Evolutionary conservation across 805 yeast species (phyloP).

Genomic region (Teunomyces panamensis): DNA sequence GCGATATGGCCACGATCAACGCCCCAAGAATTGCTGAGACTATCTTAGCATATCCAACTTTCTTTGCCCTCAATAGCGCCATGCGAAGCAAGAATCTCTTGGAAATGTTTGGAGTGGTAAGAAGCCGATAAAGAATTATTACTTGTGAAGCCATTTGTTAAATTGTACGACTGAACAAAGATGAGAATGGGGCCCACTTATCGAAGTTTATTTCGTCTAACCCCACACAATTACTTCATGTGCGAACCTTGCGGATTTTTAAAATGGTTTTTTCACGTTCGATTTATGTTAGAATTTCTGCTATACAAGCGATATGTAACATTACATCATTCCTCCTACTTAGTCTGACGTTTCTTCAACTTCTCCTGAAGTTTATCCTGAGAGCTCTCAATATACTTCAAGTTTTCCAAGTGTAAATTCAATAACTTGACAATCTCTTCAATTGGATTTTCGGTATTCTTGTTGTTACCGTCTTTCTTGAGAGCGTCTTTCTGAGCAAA

Average conservation of each 20-base stretch:
- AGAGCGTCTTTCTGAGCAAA: constrained; percentile 22
- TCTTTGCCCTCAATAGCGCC: constrained; percentile 32
- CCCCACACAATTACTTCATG: constrained; percentile 1
- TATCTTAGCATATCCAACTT: constrained; percentile 33
- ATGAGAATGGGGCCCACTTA: neutral
- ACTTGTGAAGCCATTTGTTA: neutral
- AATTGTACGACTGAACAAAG: neutral
- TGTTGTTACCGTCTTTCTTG: constrained; percentile 15
- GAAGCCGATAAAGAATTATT: constrained; percentile 26
- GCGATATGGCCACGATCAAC: constrained; percentile 34
- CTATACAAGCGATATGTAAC: neutral
- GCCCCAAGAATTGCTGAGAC: constrained; percentile 32
- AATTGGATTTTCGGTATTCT: constrained; percentile 39
- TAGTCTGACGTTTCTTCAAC: constrained; percentile 38
- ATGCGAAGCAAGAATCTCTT: constrained; percentile 37
- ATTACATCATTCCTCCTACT: neutral
- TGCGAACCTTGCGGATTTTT: neutral
- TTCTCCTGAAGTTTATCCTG: constrained; percentile 68
- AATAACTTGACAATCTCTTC: constrained; percentile 76
- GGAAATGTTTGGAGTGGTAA: constrained; percentile 39
- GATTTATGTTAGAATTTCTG: neutral
- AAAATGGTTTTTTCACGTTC: neutral
- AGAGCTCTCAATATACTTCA: constrained; percentile 79
- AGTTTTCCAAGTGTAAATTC: constrained; percentile 84
- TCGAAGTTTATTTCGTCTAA: neutral